Conservation (phyloP, 176 grass and related monocot genomes). For the Juncus inflexus region DNA sequence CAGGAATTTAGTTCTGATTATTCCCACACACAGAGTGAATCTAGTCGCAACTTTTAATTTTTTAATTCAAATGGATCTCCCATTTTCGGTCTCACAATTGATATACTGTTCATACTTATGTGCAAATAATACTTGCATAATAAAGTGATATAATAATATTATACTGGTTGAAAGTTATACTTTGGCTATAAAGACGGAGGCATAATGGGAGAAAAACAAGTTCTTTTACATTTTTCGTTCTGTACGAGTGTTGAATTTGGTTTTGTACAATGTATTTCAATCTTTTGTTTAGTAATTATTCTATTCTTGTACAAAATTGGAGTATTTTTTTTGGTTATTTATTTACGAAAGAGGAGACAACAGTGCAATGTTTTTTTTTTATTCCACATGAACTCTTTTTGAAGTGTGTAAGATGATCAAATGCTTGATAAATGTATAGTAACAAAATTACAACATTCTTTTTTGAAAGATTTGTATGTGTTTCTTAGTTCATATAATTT, state of each 20-base stretch:
- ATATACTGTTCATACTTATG: slow-evolving; percentile 6
- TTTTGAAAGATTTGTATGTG: not conserved
- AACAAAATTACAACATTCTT: not conserved
- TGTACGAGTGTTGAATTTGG: slow-evolving; percentile 21
- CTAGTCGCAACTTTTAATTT: slow-evolving; percentile 37
- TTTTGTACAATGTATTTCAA: slow-evolving; percentile 5
- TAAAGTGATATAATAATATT: not conserved
- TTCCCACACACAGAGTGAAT: slow-evolving; percentile 41
- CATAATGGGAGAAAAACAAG: too few relatives aligned
- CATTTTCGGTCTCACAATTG: slow-evolving; percentile 6
- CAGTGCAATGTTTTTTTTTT: too few relatives aligned
- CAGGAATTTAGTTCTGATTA: slow-evolving; percentile 72
- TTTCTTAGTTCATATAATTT: too few relatives aligned
- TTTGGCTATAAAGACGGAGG: too few relatives aligned
- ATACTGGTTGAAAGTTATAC: not conserved
- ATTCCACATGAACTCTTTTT: too few relatives aligned
- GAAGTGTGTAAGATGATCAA: slow-evolving; percentile 10
- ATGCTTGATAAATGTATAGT: slow-evolving; percentile 6
- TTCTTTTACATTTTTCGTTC: too few relatives aligned
- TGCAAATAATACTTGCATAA: slow-evolving; percentile 20
- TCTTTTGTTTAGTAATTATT: slow-evolving; percentile 13
- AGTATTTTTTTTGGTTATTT: not conserved
- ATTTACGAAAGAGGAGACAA: too few relatives aligned
- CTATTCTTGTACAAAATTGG: slow-evolving; percentile 16
- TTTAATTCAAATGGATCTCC: not conserved